Base-by-base conservation (phyloP, 2,329 filamentous ascomycete species). In the Dothidotthia symphoricarpi region DNA sequence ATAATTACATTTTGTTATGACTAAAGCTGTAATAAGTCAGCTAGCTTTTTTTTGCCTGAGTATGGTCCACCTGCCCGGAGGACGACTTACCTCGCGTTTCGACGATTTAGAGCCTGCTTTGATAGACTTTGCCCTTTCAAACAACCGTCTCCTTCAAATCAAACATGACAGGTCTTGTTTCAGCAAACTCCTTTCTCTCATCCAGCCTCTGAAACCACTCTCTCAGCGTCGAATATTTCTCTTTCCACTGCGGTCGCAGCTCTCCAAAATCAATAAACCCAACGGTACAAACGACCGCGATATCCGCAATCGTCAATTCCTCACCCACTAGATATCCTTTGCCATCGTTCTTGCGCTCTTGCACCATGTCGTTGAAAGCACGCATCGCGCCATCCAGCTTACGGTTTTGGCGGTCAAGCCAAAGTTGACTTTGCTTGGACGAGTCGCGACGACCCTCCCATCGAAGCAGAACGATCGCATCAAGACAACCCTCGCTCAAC, bases 91-190 rank as follows among this genome's bases (percentile, higher is more conserved):
- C n/a, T n/a, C n/a, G n/a, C n/a, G n/a, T n/a, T n/a, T n/a, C n/a
- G n/a, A n/a, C n/a, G n/a, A n/a, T n/a, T n/a, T n/a, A n/a, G n/a
- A n/a, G n/a, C n/a, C n/a, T n/a, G n/a, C n/a, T n/a, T n/a, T n/a
- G n/a, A n/a, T n/a, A n/a, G n/a, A 9, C 9, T 22, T 22, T 22
- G 5, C 19, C 9, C 19, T 16, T n/a, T 14, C 39, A 51, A 2
- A 53, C 45, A 24, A 51, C 45, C 12, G 25, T 28, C 41, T 49
- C 45, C 10, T 29, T 47, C 26, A 53, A 31, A 31, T 45, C 32
- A 35, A 50, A 54, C 48, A 47, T 45, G 3, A 50, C 41, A 1
- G 51, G 51, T 28, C 43, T 49, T 4, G 43, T 54, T 22, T 50
- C 43, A 25, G n/a, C 13, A 36, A 51, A 54, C 34, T 29, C 51